Percentiles rank a stretch among this genome's conserved stretches.
Evolutionary conservation across 1,284 basidiomycete genomes (phyloP).

Genomic region (Peniophora sp.): DNA sequence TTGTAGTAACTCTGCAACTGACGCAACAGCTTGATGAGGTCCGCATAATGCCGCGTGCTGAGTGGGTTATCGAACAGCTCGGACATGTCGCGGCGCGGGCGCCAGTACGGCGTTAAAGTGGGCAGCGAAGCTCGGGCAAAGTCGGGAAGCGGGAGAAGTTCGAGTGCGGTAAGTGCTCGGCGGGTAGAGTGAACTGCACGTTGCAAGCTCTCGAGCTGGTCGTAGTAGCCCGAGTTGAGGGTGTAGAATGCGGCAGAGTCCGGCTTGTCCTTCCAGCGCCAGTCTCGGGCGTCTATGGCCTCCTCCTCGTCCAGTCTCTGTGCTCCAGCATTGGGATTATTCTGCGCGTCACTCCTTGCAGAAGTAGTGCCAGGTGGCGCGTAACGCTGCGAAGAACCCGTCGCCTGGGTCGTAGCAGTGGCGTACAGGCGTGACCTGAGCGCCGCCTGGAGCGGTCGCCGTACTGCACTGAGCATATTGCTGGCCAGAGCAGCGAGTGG

Average conservation of each 20-base stretch:
- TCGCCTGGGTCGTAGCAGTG: too few relatives aligned
- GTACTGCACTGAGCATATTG: too few relatives aligned
- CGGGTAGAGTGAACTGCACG: slow-evolving; percentile 54
- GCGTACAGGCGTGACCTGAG: too few relatives aligned
- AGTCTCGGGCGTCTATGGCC: too few relatives aligned
- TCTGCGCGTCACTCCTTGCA: too few relatives aligned
- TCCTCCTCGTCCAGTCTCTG: too few relatives aligned
- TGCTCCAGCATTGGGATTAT: too few relatives aligned
- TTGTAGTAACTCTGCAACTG: slow-evolving; percentile 68
- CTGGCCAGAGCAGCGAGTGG: too few relatives aligned
- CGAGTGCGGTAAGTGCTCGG: slow-evolving; percentile 51
- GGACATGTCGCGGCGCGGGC: slow-evolving; percentile 52
- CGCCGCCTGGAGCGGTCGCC: too few relatives aligned
- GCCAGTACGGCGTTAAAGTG: slow-evolving; percentile 60
- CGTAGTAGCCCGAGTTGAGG: slow-evolving; percentile 73
- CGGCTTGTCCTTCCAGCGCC: slow-evolving; percentile 23
- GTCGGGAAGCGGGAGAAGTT: slow-evolving; percentile 72
- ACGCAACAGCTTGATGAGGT: slow-evolving; percentile 57
- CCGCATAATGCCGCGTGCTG: slow-evolving; percentile 68
- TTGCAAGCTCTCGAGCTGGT: slow-evolving; percentile 66
- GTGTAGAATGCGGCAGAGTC: slow-evolving; percentile 80
- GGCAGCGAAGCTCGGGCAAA: slow-evolving; percentile 60
- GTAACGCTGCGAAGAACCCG: too few relatives aligned
- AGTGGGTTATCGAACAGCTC: slow-evolving; percentile 53
- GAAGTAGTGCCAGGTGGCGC: too few relatives aligned